Evolutionary conservation across 208 protist genomes (phyloP).

Genomic region (Trypanosoma avium): DNA sequence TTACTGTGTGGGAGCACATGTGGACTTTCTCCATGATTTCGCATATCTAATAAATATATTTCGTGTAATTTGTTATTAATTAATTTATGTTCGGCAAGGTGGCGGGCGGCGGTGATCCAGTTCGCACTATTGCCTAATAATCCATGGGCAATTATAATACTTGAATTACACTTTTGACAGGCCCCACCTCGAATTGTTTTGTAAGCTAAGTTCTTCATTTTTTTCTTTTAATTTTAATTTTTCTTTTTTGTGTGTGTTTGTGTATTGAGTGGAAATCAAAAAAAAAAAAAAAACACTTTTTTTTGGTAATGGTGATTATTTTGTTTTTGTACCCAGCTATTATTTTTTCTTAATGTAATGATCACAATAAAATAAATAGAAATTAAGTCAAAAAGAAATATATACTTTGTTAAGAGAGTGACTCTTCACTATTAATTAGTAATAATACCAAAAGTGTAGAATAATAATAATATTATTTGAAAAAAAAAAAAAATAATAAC

Average conservation of each 20-base stretch:
- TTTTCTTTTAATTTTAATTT: not conserved
- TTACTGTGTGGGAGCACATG: conserved; percentile 61
- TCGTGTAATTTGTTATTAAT: conserved; percentile 43
- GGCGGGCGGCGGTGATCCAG: conserved; percentile 56
- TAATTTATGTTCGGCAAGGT: conserved; percentile 42
- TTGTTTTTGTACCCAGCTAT: too few species aligned
- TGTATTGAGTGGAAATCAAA: too few species aligned
- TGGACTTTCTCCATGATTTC: conserved; percentile 80
- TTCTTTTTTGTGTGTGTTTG: not conserved
- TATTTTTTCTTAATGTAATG: too few species aligned
- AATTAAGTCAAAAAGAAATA: too few species aligned
- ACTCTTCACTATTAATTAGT: too few species aligned
- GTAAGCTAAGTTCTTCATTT: conserved; percentile 19
- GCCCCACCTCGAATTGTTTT: conserved; percentile 19
- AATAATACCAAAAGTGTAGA: too few species aligned
- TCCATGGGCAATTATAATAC: conserved; percentile 62
- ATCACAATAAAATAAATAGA: too few species aligned
- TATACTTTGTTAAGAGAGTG: too few species aligned
- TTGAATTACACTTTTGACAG: conserved; percentile 15
- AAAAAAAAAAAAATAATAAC: too few species aligned
- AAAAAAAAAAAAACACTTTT: too few species aligned
- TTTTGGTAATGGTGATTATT: too few species aligned
- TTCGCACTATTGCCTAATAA: conserved; percentile 78
- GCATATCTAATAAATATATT: conserved; percentile 69
- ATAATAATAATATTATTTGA: too few species aligned